Conservation (phyloP, 148 eudicot species). For the Selenicereus undatus region DNA sequence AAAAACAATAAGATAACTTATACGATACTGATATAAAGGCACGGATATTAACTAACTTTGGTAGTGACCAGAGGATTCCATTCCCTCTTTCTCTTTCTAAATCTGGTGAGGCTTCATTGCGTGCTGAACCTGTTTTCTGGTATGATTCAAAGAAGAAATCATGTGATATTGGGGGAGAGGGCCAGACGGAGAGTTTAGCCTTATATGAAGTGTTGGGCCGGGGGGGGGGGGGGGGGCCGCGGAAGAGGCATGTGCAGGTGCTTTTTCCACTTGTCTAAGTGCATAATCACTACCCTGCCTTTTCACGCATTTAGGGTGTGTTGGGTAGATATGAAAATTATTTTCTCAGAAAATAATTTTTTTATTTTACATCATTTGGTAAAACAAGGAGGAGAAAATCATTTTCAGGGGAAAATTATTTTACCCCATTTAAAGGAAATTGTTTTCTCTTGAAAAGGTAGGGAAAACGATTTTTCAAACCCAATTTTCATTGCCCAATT, state of each 20-base stretch:
- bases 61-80: not conserved
- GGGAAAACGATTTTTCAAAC: no score
- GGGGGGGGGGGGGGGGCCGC: not conserved
- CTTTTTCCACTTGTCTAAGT: conserved; percentile 20
- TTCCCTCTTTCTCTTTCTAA: not conserved
- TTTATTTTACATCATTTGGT: no score
- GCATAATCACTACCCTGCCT: conserved; percentile 4
- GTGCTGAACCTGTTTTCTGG: not conserved
- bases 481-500: no score
- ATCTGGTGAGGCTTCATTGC: not conserved
- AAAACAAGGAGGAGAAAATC: no score
- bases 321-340: no score
- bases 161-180: not conserved
- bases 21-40: no score
- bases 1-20: no score
- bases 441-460: no score
- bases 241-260: conserved; percentile 12
- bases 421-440: no score
- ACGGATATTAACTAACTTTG: not conserved
- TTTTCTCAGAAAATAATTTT: no score
- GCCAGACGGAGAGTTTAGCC: not conserved
- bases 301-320: conserved; percentile 15
- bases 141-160: not conserved
- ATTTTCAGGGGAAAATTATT: no score
- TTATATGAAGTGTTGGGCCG: not conserved